These are phyloP conservation scores for Elaeis guineensis DNA, from an alignment of 176 grass and related monocot genomes.

Conservation along the genomic window DNA sequence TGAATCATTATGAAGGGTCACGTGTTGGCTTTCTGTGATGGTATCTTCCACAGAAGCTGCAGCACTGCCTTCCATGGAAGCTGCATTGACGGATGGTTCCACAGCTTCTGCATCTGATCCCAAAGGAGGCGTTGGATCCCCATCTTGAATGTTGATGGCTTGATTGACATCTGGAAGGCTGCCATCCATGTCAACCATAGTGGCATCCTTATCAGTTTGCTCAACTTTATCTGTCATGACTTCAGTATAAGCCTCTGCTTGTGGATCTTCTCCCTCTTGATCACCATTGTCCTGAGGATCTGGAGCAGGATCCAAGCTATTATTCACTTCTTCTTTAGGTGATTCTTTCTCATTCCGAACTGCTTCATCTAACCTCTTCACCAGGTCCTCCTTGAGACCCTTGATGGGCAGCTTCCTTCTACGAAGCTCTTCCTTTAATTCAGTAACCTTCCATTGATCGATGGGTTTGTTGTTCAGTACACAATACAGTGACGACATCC, in stretches of 20 bases:
- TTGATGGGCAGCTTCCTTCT: conserved; percentile 47
- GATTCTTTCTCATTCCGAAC: conserved; percentile 28
- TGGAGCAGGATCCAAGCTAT: conserved; percentile 17
- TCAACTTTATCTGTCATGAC: conserved; percentile 17
- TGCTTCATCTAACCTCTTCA: conserved; percentile 50
- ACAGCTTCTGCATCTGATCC: neutral
- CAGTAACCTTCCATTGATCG: conserved; percentile 75
- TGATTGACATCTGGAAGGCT: conserved; percentile 14
- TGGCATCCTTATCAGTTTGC: conserved; percentile 1
- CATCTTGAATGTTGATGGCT: conserved; percentile 18
- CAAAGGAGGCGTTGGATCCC: neutral
- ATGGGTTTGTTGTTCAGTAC: conserved; percentile 55
- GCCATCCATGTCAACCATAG: conserved; percentile 14
- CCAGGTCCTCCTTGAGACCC: conserved; percentile 74
- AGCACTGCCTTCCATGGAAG: conserved; percentile 1
- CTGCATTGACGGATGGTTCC: conserved; percentile 7
- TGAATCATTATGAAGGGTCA: neutral
- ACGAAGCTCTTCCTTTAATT: conserved; percentile 70
- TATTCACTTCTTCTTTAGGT: conserved; percentile 17
- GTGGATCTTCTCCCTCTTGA: conserved; percentile 7
- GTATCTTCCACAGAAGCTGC: neutral
- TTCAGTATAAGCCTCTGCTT: conserved; percentile 11
- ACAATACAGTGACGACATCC: conserved; percentile 39
- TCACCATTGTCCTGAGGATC: conserved; percentile 8
- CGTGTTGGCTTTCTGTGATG: neutral